Base-by-base conservation (phyloP, 2,329 filamentous ascomycete genomes). In the Sordariomycetes sp. region DNA sequence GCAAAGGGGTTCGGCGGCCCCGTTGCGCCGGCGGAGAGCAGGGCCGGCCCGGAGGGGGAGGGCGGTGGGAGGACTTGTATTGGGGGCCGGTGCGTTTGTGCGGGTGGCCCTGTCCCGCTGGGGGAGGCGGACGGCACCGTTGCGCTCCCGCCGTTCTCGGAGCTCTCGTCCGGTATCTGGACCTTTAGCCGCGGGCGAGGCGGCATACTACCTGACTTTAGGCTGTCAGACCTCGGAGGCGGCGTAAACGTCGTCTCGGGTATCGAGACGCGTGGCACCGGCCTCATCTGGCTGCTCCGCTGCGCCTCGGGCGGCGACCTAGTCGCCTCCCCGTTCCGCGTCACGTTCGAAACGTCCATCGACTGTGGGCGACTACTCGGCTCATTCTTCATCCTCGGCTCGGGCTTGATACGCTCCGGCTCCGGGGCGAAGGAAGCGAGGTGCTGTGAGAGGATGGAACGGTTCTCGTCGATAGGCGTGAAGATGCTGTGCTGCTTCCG, bases 1-100 rank as follows among this genome's bases (percentile, higher is more conserved):
- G 94, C 94, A 69, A 97, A 99, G 0, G 94, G 94, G 68, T 99
- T 99, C 2, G 90, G 90, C 15, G 94, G 94, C 0, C 94, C 94
- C 42, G 86, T 87, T 10, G 94, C 92, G 48, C 94, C 94, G 0
- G 94, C 94, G 53, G 90, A 96, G 57, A 96, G 76, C 7, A 97
- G 76, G 2, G 90, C 84, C 24, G 87, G 87, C 2, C 90, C 88
- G 34, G 90, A 95, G 0, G 94, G 92, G 1, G 94, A 96, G 0
- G 94, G 94, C 8, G 92, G 92, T 20, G 94, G 94, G 6, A 99
- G 77, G 2, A 96, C 89, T 85, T 4, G 79, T 83, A 52, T 83
- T 74, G 57, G 22, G 28, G 76, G 74, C 52, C 76, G 72, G 52
- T 72, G 68, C 12, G 68, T 78, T 53, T 82, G 80, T 2, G 81